Evolutionary conservation across 2,329 filamentous ascomycete genomes (phyloP).

Genomic region (Samsoniella hepiali): DNA sequence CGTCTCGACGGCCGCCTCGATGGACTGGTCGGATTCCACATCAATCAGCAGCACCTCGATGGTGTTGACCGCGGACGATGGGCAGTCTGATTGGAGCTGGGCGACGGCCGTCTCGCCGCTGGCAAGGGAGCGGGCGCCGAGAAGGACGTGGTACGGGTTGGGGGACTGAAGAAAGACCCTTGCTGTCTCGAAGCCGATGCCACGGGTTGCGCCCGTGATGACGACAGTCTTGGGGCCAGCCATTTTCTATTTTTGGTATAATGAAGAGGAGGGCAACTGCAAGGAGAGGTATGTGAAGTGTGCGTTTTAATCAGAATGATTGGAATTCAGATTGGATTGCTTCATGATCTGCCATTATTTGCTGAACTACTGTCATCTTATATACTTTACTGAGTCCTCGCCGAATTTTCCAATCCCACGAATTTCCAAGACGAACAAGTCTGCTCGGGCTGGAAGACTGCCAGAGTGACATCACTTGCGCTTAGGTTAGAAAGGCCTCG

Average conservation of each 20-base stretch:
- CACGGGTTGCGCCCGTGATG: conserved; percentile 59
- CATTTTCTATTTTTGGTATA: background rate
- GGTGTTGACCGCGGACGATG: conserved; percentile 38
- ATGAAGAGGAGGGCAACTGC: background rate
- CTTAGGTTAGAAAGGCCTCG: too few relatives aligned
- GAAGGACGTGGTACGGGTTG: conserved; percentile 49
- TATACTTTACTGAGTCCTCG: background rate
- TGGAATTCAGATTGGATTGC: too few relatives aligned
- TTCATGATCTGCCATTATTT: background rate
- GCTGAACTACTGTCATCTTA: background rate
- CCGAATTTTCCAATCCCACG: too few relatives aligned
- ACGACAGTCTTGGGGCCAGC: conserved; percentile 36
- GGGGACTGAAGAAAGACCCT: conserved; percentile 49
- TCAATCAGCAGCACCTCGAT: conserved; percentile 51
- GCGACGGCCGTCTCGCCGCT: conserved; percentile 50
- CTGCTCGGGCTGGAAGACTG: too few relatives aligned
- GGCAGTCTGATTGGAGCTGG: conserved; percentile 38
- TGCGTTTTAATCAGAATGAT: background rate
- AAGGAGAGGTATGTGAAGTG: too few relatives aligned
- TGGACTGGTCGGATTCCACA: conserved; percentile 50
- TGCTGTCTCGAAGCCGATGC: conserved; percentile 58
- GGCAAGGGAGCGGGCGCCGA: conserved; percentile 50
- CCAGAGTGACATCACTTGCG: too few relatives aligned
- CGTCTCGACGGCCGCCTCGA: conserved; percentile 42
- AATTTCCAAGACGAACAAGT: too few relatives aligned